Base-by-base conservation (phyloP, 805 yeast genomes). In the Nematodospora valgi region DNA sequence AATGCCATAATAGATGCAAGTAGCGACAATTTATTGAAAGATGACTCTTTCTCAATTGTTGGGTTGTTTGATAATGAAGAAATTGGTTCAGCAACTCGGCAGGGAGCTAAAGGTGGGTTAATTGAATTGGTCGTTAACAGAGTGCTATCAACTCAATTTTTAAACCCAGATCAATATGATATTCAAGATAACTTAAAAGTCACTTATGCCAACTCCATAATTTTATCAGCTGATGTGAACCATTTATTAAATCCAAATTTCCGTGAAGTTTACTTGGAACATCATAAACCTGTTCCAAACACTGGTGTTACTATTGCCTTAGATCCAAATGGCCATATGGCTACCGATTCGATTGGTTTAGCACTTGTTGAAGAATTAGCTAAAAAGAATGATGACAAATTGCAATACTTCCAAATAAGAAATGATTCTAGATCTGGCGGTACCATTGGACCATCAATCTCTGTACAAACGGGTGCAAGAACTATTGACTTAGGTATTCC, bases 361-460 rank as follows among this genome's bases (percentile, higher is more conserved):
- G 82, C 91, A 0, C 64, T 87, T 32, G 68, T 78, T 31, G 85
- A 83, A 56, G 82, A 81, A 49, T 54, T 86, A 44, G 95, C 87
- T 3, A 64, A 74, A 39, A 53, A 62, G 35, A 79, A 84, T 41
- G 82, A 69, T 33, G 87, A 83, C 54, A 61, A 64, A 35, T 46
- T 86, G 19, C 96, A 87, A 62, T 80, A 78, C 59, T 86, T 86
- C 78, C 95, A 86, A 53, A 82, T 85, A 56, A 76, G 93, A 59
- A 86, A 87, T 61, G 89, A 81, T 55, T 74, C 85, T 11, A 75
- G 93, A 54, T 80, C 88, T 1, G 96, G 96, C 21, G 94, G 94
- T 25, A 86, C 95, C 18, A 85, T 87, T 52, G 96, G 96, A 0
- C 95, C 86, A 15, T 68, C 73, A 8, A 64, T 80, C 36, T 65